These are phyloP conservation scores for Bipolaris gigantea DNA, from an alignment of 2,329 filamentous ascomycete species.

Conservation along the genomic window DNA sequence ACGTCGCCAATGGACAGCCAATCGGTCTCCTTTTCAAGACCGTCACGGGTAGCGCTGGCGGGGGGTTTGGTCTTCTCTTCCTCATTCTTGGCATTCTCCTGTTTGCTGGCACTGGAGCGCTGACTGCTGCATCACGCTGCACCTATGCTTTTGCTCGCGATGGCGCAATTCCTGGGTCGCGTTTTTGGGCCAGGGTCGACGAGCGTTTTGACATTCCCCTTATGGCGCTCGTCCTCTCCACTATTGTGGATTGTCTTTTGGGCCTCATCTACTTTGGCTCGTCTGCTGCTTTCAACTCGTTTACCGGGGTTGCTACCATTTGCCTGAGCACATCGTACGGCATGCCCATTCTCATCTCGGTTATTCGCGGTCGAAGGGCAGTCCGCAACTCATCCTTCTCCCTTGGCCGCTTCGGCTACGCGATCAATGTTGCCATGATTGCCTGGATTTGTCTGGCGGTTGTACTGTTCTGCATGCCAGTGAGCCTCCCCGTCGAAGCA, in stretches of 20 bases:
- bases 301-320: slow-evolving; percentile 79
- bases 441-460: slow-evolving; percentile 71
- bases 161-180: slow-evolving; percentile 71
- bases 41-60: slow-evolving; percentile 70
- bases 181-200: slow-evolving; percentile 68
- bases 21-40: slow-evolving; percentile 76
- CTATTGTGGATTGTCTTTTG: slow-evolving; percentile 68
- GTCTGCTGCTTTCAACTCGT: slow-evolving; percentile 74
- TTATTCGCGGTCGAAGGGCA: slow-evolving; percentile 66
- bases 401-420: slow-evolving; percentile 67
- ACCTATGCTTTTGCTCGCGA: slow-evolving; percentile 77
- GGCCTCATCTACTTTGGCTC: slow-evolving; percentile 81
- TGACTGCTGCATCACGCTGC: slow-evolving; percentile 74
- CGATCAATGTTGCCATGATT: slow-evolving; percentile 69
- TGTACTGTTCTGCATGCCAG: slow-evolving; percentile 75
- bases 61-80: slow-evolving; percentile 75
- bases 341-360: slow-evolving; percentile 71
- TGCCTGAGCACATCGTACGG: slow-evolving; percentile 76
- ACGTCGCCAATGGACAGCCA: slow-evolving; percentile 71
- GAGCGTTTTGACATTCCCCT: slow-evolving; percentile 69
- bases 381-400: slow-evolving; percentile 69
- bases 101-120: slow-evolving; percentile 73
- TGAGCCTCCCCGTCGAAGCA: slow-evolving; percentile 47
- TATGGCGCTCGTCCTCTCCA: slow-evolving; percentile 68
- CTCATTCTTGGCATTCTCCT: slow-evolving; percentile 75